phyloP scores from a whole-genome alignment of 2,329 filamentous ascomycete genomes.

The Penicillium crustosum region DNA sequence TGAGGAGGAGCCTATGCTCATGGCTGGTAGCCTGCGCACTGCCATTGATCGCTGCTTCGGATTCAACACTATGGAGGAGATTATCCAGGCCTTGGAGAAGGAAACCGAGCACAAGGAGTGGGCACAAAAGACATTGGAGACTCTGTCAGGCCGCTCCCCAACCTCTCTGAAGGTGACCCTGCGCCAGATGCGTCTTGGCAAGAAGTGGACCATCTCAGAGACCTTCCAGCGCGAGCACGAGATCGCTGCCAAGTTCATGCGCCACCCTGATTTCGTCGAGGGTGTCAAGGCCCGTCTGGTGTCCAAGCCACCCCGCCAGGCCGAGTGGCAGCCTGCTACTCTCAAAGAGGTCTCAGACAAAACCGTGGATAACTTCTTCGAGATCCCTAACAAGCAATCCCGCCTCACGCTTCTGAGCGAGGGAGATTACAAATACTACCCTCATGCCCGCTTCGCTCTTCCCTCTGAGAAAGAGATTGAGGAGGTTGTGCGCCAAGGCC shows the following conservation, averaged over 20 bases:
- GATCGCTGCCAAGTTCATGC: slow-evolving; percentile 87
- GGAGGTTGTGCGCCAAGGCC: slow-evolving; percentile 42
- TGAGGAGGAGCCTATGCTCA: slow-evolving; percentile 61
- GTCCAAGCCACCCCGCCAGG: slow-evolving; percentile 63
- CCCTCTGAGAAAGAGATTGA: slow-evolving; percentile 65
- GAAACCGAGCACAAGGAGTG: slow-evolving; percentile 63
- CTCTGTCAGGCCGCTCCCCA: slow-evolving; percentile 76
- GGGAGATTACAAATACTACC: slow-evolving; percentile 69
- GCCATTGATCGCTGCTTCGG: slow-evolving; percentile 84
- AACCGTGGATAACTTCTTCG: slow-evolving; percentile 70
- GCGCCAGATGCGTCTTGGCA: slow-evolving; percentile 74
- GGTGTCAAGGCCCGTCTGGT: slow-evolving; percentile 82
- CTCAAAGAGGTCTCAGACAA: slow-evolving; percentile 64
- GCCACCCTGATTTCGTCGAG: slow-evolving; percentile 83
- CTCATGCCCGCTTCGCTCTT: slow-evolving; percentile 66
- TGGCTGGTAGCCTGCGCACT: slow-evolving; percentile 69
- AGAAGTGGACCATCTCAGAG: slow-evolving; percentile 75
- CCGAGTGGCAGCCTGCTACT: slow-evolving; percentile 73
- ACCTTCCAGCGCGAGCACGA: slow-evolving; percentile 83
- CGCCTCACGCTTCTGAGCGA: slow-evolving; percentile 62
- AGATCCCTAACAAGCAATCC: slow-evolving; percentile 45
- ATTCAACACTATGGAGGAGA: slow-evolving; percentile 65
- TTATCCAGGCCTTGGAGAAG: slow-evolving; percentile 65
- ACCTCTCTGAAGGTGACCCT: slow-evolving; percentile 83
- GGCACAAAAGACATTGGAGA: slow-evolving; percentile 74